Base-by-base conservation (phyloP, 73 alveolate genomes). In the Paramecium pentaurelia region DNA sequence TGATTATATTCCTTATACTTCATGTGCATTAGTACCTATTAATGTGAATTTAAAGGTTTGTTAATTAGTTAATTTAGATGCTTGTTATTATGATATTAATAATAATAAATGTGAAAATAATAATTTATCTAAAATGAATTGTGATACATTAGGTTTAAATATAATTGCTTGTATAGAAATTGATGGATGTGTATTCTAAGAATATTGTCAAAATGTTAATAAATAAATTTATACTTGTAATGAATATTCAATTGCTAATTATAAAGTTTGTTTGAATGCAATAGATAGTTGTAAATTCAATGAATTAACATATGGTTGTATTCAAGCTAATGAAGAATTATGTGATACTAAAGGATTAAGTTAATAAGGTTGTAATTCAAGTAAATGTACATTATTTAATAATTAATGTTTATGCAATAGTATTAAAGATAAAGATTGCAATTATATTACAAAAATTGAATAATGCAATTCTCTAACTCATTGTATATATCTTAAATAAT, bases 311-410 rank as follows among this genome's bases (percentile, higher is more conserved):
- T 20, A 6, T 80, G 91, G 91, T 45, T 80, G 91, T 80, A 8
- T 32, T 80, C 8, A 60, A 80, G 30, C 91, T 6, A 45, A 22
- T 3, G 11, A n/a, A 27, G 91, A 80, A 38, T 11, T 7, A 25
- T 80, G 91, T 80, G 34, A 28, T 6, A 7, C 77, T 2, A 45
- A 80, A 80, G 91, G 91, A 12, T 44, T 80, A 80, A 80, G 91
- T 44, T 2, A n/a, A 22, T 47, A 14, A 12, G 75, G 77, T 7
- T 80, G 91, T 47, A 4, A 20, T 6, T 36, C 25, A 45, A 64
- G 22, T 38, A 8, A 36, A 20, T 80, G 75, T 16, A 8, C 18
- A 45, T 44, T 10, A 18, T 1, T n/a, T 0, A 47, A 80, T 45
- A 25, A 42, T 80, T 10, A 28, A 28, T 80, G 91, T 45, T 8